Conservation (phyloP, 768 basidiomycete genomes). For the Hygrophorus russula region DNA sequence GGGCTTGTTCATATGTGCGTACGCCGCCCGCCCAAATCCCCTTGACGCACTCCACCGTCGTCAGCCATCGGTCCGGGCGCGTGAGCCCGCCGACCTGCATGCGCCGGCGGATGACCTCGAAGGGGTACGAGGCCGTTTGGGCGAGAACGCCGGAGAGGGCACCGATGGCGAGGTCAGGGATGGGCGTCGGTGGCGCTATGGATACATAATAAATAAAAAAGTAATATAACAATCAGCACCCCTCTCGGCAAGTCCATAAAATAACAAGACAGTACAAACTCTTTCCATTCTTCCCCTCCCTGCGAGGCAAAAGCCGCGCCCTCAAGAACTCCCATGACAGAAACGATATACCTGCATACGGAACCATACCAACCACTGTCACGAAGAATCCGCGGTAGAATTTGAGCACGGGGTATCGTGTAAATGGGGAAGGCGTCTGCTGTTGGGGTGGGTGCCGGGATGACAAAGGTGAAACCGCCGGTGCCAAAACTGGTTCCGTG, state of each 20-base stretch:
- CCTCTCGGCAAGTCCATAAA: too few species aligned
- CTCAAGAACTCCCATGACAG: slow-evolving; percentile 79
- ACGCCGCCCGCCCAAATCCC: too few species aligned
- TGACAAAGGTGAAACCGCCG: background rate
- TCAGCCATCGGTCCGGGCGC: slow-evolving; percentile 62
- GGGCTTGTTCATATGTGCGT: too few species aligned
- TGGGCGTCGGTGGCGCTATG: slow-evolving; percentile 36
- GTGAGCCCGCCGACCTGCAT: slow-evolving; percentile 92
- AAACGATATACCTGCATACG: slow-evolving; percentile 92
- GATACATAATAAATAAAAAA: slow-evolving; percentile 1
- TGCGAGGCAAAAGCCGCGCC: slow-evolving; percentile 18
- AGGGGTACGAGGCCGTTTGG: slow-evolving; percentile 88
- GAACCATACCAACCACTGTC: slow-evolving; percentile 83
- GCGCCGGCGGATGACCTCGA: slow-evolving; percentile 81
- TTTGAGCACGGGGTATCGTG: slow-evolving; percentile 65
- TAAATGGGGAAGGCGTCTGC: slow-evolving; percentile 12
- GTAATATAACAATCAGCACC: too few species aligned
- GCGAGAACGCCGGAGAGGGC: slow-evolving; percentile 76
- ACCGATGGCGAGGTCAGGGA: slow-evolving; percentile 71
- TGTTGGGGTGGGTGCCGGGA: slow-evolving; percentile 18
- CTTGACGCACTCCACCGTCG: slow-evolving; percentile 46
- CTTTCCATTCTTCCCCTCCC: too few species aligned
- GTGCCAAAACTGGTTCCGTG: background rate
- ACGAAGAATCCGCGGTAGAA: slow-evolving; percentile 96
- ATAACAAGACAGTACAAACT: too few species aligned